Evolutionary conservation across 148 eudicot genomes (phyloP).

Genomic region (Arctostaphylos glauca): DNA sequence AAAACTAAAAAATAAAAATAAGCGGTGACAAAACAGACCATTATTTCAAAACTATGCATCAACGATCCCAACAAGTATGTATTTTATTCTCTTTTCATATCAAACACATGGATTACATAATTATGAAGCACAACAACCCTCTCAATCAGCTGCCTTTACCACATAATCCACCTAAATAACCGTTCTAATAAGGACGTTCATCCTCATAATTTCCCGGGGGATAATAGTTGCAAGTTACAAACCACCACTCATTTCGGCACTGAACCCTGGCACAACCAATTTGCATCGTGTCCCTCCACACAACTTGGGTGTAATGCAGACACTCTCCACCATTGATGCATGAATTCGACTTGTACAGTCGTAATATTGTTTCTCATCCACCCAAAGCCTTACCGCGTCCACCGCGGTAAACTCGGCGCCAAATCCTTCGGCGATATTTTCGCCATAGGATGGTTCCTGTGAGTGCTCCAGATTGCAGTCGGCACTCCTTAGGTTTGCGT

Average conservation of each 20-base stretch:
- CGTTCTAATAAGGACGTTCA: constrained; percentile 36
- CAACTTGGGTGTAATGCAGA: constrained; percentile 52
- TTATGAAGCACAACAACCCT: background rate
- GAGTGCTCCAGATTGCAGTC: constrained; percentile 44
- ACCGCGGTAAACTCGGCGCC: constrained; percentile 24
- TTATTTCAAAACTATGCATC: background rate
- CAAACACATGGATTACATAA: background rate
- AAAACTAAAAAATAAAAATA: background rate
- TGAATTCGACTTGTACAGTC: constrained; percentile 24
- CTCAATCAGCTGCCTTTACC: background rate
- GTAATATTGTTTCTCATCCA: constrained; percentile 28
- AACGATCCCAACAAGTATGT: background rate
- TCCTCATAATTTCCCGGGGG: constrained; percentile 54
- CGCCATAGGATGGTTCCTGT: constrained; percentile 8
- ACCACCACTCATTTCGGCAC: constrained; percentile 43
- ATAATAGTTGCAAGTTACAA: constrained; percentile 48
- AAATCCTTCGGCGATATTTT: constrained; percentile 31
- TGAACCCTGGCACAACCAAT: constrained; percentile 54
- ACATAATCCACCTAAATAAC: background rate
- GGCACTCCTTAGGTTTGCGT: constrained; percentile 28
- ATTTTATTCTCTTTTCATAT: background rate
- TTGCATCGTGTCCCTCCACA: constrained; percentile 37
- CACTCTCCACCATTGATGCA: constrained; percentile 41
- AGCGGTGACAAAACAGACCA: background rate
- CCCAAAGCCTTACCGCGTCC: constrained; percentile 37